A percentile compares a stretch with the other conserved stretches of the same genome.
Evolutionary conservation across 805 yeast species (phyloP).

Genomic region (Kazachstania martiniae): DNA sequence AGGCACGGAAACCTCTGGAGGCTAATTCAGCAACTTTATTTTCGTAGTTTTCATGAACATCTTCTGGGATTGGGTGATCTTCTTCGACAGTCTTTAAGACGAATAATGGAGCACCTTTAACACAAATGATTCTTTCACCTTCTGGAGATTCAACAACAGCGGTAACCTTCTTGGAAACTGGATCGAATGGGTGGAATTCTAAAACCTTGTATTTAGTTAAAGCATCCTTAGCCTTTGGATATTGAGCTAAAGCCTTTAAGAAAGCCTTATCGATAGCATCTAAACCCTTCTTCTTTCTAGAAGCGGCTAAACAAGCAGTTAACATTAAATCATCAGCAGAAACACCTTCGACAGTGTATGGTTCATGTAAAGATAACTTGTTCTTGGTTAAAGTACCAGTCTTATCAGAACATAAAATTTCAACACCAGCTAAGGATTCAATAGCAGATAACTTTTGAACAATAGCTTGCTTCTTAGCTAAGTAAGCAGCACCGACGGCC

Average conservation of each 20-base stretch:
- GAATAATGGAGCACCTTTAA: constrained; percentile 97
- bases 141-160: constrained; percentile 93
- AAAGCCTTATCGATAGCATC: constrained; percentile 97
- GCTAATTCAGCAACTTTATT: constrained; percentile 97
- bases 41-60: constrained; percentile 85
- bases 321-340: constrained; percentile 92
- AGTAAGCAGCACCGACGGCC: constrained; percentile 99
- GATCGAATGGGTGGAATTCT: constrained; percentile 96
- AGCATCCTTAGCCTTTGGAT: constrained; percentile 90
- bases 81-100: constrained; percentile 94
- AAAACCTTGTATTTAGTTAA: constrained; percentile 87
- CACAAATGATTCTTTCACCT: constrained; percentile 90
- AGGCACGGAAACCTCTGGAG: constrained; percentile 95
- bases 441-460: constrained; percentile 94
- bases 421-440: constrained; percentile 96
- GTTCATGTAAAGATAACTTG: constrained; percentile 90
- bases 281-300: constrained; percentile 96
- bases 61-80: constrained; percentile 93
- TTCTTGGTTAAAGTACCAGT: constrained; percentile 97
- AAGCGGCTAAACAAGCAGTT: constrained; percentile 96
- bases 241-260: constrained; percentile 75
- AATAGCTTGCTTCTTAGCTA: constrained; percentile 94
- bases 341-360: constrained; percentile 96
- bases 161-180: constrained; percentile 92
- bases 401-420: constrained; percentile 94